Evolutionary conservation across 2,329 filamentous ascomycete species (phyloP), one percentile per base, ranked within the genome.

Genomic region (Xenosphaeropsis pyriputrescens): DNA sequence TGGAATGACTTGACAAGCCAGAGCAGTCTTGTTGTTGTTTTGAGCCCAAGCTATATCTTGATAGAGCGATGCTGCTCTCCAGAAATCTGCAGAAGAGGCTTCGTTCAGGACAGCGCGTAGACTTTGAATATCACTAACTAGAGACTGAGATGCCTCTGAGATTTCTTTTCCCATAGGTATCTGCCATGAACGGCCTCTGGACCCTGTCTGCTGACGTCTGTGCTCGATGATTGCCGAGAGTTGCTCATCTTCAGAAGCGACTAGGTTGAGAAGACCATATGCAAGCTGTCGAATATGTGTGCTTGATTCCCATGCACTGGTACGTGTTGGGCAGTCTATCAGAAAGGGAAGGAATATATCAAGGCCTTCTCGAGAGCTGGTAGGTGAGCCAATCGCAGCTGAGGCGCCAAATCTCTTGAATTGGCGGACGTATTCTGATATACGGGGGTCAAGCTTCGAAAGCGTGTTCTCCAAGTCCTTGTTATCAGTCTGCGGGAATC

Each of bases 341-440:
- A 85, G 54, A 16, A 78, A 63, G 0, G 79, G 76, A 1, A 86
- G 63, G 51, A 79, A 88, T 11, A 84, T 64, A 31, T 65, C 57
- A 11, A 57, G 15, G 1, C 45, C 41, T 2, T 54, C 43, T 2
- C 39, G 40, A 14, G 37, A 31, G 5, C 46, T 29, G 34, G 47
- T 45, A 5, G 48, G 38, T 19, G 43, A 42, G 22, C 8, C 8
- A 11, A 11, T 26, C 8, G 22, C 22, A 5, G 4, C 22, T 26
- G 22, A 6, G n/a, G 33, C 26, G 36, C 45, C 47, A 31, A 50
- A 18, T 36, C 17, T 37, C 15, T 13, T 48, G 40, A 60, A 59
- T 44, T 71, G 63, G 41, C 64, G 58, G 33, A 66, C 56, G 19
- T 69, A 49, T 48, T 74, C 70, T 1, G 64, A 67, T 9, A 67